Conservation (phyloP, 2,329 filamentous ascomycete species). For the Fusarium multiceps region DNA sequence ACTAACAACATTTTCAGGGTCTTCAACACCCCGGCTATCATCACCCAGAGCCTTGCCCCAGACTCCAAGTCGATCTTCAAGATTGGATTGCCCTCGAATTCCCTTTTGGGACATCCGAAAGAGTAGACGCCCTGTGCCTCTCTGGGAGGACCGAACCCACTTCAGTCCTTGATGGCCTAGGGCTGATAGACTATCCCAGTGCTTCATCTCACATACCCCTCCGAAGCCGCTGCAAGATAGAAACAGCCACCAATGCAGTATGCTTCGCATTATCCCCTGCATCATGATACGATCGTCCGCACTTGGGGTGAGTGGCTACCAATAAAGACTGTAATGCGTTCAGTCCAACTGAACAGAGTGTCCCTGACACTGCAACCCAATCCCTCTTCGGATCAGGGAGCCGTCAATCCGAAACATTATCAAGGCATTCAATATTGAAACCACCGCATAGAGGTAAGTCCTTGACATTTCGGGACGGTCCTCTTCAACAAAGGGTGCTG, state of each 20-base stretch:
- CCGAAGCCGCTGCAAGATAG: conserved; percentile 20
- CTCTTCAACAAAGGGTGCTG: background rate
- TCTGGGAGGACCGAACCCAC: conserved; percentile 6
- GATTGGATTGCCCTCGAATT: background rate
- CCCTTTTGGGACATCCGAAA: conserved; percentile 16
- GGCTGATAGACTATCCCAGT: background rate
- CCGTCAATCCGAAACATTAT: conserved; percentile 28
- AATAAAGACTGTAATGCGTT: conserved; percentile 1
- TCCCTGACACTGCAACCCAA: conserved; percentile 36
- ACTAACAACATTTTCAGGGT: conserved; percentile 22
- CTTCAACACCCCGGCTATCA: conserved; percentile 14
- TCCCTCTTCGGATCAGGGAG: conserved; percentile 20
- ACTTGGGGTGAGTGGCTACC: conserved; percentile 15
- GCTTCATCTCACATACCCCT: conserved; percentile 6
- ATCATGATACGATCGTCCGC: conserved; percentile 25
- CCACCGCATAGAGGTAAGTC: background rate
- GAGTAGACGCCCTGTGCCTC: conserved; percentile 4
- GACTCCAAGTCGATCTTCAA: conserved; percentile 13
- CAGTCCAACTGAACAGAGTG: conserved; percentile 14
- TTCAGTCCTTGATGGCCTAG: background rate
- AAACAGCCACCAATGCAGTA: conserved; percentile 15
- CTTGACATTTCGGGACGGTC: background rate
- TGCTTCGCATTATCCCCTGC: conserved; percentile 36
- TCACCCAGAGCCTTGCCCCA: conserved; percentile 13
- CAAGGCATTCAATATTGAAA: background rate